Conservation (phyloP, 2,329 filamentous ascomycete species). For the Beauveria sp. region DNA sequence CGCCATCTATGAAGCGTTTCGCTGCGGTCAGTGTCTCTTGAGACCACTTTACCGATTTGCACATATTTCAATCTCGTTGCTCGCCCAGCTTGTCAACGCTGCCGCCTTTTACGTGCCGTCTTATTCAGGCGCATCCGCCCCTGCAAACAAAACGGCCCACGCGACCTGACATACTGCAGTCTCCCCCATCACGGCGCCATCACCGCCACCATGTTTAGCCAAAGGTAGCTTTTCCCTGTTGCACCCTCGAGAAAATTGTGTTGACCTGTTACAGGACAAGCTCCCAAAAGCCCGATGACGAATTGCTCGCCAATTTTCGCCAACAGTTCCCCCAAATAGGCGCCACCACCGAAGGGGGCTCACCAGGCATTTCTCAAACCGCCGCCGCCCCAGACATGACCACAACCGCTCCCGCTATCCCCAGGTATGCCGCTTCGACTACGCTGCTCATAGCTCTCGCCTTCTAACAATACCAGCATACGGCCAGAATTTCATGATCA, state of each 20-base stretch:
- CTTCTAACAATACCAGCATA: neutral
- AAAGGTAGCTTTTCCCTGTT: conserved; percentile 3
- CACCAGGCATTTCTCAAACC: conserved; percentile 28
- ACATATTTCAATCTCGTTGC: neutral
- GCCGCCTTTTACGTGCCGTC: neutral
- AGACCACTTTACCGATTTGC: neutral
- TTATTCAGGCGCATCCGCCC: neutral
- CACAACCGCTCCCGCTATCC: neutral
- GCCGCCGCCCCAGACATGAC: conserved; percentile 18
- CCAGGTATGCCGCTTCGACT: neutral
- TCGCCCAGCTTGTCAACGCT: neutral
- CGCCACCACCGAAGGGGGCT: conserved; percentile 38
- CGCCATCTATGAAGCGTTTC: conserved; percentile 9
- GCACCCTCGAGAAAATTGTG: neutral
- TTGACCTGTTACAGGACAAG: conserved; percentile 48
- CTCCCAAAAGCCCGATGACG: conserved; percentile 78
- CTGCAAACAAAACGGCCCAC: conserved; percentile 4
- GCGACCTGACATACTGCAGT: neutral
- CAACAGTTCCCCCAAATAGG: conserved; percentile 72
- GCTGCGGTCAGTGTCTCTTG: conserved; percentile 2
- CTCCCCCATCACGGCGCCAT: neutral
- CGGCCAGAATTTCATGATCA: conserved; percentile 49
- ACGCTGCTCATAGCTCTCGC: neutral
- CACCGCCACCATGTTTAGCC: conserved; percentile 12
- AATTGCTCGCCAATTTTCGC: conserved; percentile 77